These are phyloP conservation scores for Botryotinia narcissicola DNA, from an alignment of 2,329 filamentous ascomycete genomes.

Conservation along the genomic window DNA sequence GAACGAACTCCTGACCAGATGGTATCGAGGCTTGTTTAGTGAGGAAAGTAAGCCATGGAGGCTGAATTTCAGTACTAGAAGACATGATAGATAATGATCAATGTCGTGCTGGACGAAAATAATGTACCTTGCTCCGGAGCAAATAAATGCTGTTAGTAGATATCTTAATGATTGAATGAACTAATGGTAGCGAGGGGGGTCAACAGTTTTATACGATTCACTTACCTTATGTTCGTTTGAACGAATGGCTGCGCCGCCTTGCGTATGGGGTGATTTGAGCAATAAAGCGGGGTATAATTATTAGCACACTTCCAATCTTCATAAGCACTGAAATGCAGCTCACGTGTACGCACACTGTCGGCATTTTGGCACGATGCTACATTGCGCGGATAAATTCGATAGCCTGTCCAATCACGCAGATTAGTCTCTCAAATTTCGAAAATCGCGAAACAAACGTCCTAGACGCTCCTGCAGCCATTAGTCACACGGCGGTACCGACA, in stretches of 20 bases:
- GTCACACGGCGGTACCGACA: conserved; percentile 4
- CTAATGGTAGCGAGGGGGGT: too few relatives aligned
- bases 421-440: neutral
- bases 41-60: neutral
- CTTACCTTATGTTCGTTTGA: neutral
- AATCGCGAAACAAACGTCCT: neutral
- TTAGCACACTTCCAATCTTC: neutral
- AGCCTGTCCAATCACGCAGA: neutral
- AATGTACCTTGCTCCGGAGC: neutral
- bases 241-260: neutral
- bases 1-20: neutral
- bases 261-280: neutral
- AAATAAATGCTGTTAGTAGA: neutral
- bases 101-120: neutral
- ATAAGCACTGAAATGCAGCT: neutral
- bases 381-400: neutral
- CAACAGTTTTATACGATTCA: neutral
- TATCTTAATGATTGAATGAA: neutral
- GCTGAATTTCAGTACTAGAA: neutral
- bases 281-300: neutral
- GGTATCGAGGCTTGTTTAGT: neutral
- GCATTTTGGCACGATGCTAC: neutral
- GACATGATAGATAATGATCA: neutral
- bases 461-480: neutral
- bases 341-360: neutral